Conservation (phyloP, 495 filamentous ascomycete species). For the Trichoderma asperelloides region DNA sequence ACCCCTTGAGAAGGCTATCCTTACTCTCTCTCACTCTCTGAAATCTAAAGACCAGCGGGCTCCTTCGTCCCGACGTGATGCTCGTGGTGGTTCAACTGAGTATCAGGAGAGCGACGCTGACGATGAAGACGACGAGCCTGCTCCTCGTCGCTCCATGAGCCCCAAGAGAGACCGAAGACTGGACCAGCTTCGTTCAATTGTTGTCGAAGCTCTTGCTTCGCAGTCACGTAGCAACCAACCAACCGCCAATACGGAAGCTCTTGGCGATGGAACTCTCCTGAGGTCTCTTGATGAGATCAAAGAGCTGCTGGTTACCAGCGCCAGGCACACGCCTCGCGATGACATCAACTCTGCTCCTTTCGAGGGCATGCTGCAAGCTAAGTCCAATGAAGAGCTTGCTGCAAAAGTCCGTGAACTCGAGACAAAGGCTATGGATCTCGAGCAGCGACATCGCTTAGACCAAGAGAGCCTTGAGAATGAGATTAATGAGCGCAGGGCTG, state of each 20-base stretch:
- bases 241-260: constrained; percentile 17
- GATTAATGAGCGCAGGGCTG: constrained; percentile 27
- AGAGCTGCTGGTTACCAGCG: constrained; percentile 35
- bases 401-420: constrained; percentile 32
- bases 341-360: constrained; percentile 30
- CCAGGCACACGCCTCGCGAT: constrained; percentile 35
- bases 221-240: constrained; percentile 35
- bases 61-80: constrained; percentile 36
- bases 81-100: constrained; percentile 53
- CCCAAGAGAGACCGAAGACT: constrained; percentile 65
- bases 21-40: constrained; percentile 61
- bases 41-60: constrained; percentile 33
- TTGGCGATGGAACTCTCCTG: constrained; percentile 21
- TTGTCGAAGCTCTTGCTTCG: constrained; percentile 68
- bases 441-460: constrained; percentile 36
- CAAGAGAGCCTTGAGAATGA: constrained; percentile 34
- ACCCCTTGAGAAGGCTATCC: constrained; percentile 71
- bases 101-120: constrained; percentile 82
- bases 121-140: constrained; percentile 76
- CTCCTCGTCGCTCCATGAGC: constrained; percentile 52
- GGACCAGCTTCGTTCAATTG: constrained; percentile 70
- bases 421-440: constrained; percentile 30
- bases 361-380: background rate
- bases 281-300: constrained; percentile 38
- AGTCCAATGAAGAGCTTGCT: constrained; percentile 19